Percentiles rank a stretch among this genome's conserved stretches.
Conservation (phyloP, 1,284 basidiomycete species). For the Cryptococcus sp. region DNA sequence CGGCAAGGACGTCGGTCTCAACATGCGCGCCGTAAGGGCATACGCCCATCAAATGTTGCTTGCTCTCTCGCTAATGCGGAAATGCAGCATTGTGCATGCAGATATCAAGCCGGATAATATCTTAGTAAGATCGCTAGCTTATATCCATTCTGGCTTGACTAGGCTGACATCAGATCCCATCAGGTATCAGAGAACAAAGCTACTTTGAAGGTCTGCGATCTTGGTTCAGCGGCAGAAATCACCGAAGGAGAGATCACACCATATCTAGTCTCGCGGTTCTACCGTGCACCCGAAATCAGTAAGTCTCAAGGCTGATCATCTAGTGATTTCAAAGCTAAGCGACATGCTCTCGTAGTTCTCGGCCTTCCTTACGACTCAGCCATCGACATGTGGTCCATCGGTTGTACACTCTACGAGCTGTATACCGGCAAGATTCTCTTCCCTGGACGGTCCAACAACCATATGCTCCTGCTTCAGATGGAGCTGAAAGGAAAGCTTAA, state of each 20-base stretch:
- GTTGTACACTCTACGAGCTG: slow-evolving; percentile 95
- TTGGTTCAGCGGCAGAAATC: slow-evolving; percentile 92
- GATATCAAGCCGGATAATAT: slow-evolving; percentile 99
- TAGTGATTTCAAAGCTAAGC: no score
- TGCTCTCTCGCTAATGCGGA: slow-evolving; percentile 78
- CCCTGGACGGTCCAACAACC: slow-evolving; percentile 94
- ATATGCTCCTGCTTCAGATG: slow-evolving; percentile 97
- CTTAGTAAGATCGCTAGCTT: slow-evolving; percentile 61
- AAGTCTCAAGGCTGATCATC: slow-evolving; percentile 45
- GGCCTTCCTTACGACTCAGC: slow-evolving; percentile 92
- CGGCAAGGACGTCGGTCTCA: slow-evolving; percentile 95
- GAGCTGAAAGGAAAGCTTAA: slow-evolving; percentile 94
- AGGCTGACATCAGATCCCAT: background rate
- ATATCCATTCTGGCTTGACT: background rate
- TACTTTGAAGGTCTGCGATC: slow-evolving; percentile 88
- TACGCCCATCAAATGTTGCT: slow-evolving; percentile 97
- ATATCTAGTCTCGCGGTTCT: slow-evolving; percentile 96
- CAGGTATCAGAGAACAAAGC: slow-evolving; percentile 96
- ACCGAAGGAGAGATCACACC: slow-evolving; percentile 92
- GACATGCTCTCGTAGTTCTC: slow-evolving; percentile 65
- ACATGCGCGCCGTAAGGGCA: slow-evolving; percentile 93
- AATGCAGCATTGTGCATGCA: slow-evolving; percentile 93
- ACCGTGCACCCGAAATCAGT: slow-evolving; percentile 99
- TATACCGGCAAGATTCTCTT: slow-evolving; percentile 99
- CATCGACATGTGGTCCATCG: slow-evolving; percentile 95